These are phyloP conservation scores for Alternaria arborescens DNA, from an alignment of 2,329 filamentous ascomycete species.

Conservation along the genomic window DNA sequence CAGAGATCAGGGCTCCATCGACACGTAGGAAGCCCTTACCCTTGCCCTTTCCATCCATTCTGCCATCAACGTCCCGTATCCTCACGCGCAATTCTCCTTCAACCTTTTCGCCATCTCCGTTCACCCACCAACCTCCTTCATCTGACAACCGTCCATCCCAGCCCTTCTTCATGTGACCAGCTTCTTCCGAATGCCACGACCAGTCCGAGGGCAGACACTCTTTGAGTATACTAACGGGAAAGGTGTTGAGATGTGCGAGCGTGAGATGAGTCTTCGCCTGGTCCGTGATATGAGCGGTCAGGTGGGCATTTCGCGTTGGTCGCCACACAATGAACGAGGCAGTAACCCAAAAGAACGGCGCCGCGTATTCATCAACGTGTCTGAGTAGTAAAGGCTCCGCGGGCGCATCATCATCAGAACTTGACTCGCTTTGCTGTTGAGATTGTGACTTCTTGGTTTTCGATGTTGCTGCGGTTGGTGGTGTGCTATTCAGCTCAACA, in stretches of 20 bases:
- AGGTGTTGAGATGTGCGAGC: conserved; percentile 87
- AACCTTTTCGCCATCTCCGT: conserved; percentile 71
- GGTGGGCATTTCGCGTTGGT: conserved; percentile 73
- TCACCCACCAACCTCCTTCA: conserved; percentile 77
- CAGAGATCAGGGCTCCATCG: conserved; percentile 83
- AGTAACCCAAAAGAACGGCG: conserved; percentile 86
- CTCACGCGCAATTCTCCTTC: conserved; percentile 68
- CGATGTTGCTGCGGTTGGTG: conserved; percentile 26
- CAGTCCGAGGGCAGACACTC: conserved; percentile 78
- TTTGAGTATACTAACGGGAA: conserved; percentile 87
- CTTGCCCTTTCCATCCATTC: conserved; percentile 68
- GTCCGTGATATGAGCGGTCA: conserved; percentile 84
- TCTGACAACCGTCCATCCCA: conserved; percentile 39
- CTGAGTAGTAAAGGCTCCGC: conserved; percentile 28
- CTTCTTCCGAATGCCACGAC: conserved; percentile 67
- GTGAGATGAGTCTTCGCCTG: conserved; percentile 91
- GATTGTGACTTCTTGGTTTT: conserved; percentile 15
- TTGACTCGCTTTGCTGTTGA: conserved; percentile 16
- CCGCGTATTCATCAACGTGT: conserved; percentile 74
- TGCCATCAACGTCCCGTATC: conserved; percentile 85
- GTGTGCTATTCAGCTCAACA: conserved; percentile 70
- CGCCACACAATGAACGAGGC: conserved; percentile 86
- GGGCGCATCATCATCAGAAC: conserved; percentile 5
- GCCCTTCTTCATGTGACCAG: conserved; percentile 31
- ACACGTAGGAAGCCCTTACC: conserved; percentile 82